Base-by-base conservation (phyloP, 192 early-diverging fungal species). In the Chytriomyces confervae region DNA sequence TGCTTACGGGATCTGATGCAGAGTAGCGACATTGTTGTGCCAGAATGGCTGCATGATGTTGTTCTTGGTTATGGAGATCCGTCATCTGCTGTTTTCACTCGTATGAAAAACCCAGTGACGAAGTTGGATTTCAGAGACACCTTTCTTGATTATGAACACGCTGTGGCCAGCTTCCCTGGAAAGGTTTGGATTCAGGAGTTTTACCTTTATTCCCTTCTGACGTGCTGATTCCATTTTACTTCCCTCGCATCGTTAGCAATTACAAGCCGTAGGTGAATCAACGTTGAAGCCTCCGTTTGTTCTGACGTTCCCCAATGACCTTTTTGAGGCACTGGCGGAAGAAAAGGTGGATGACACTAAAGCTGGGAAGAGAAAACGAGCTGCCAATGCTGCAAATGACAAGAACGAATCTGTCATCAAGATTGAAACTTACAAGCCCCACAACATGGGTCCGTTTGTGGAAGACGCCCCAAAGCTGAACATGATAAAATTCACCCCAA, bases 31-130 rank as follows among this genome's bases (percentile, higher is more conserved):
- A 62, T 91, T 7, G 91, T 93, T 62, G 89, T 98, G 2, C 98
- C 98, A 8, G 89, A 90, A 9, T 99, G 98, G 98, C 83, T 99
- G 20, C 87, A 92, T 18, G 87, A 96, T 50, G 91, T 95, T 3
- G 93, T 98, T 50, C 85, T 99, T 27, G 98, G 98, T 53, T 99
- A 99, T 78, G 98, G 97, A 68, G 94, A 99, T 73, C 94, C 95
- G 1, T 84, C 83, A 24, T 90, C 89, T 68, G 93, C 94, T 3
- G 84, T 90, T 65, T 96, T 92, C 77, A 86, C 86, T 16, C 82
- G 87, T n/a, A 82, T 94, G 67, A 73, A 84, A 50, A 83, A 87
- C 13, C 84, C 79, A 6, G 75, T 90, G 0, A 79, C 79, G 13
- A 83, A 83, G n/a, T 86, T 98, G 50, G 87, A 95, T 69, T 92